Base-by-base conservation (phyloP, 2,329 filamentous ascomycete genomes). In the Ophiostoma sp. region DNA sequence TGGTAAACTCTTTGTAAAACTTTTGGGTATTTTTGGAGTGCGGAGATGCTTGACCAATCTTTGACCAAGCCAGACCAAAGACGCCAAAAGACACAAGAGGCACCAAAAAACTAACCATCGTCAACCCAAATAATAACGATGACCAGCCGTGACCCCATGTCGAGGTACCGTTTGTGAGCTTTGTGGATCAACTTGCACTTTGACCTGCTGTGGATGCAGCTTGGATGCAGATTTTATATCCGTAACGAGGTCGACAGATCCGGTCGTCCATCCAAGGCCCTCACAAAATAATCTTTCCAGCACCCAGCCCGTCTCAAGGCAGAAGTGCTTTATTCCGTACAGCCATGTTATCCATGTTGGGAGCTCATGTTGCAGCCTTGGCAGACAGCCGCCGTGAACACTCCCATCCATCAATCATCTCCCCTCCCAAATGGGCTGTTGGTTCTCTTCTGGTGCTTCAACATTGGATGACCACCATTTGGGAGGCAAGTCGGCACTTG, bases 401-500 rank as follows among this genome's bases (percentile, higher is more conserved):
- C 3, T 17, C 25, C 25, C 31, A n/a, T 36, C 9, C 17, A 17
- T 11, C 50, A 22, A 52, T 57, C 22, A 31, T 31, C 17, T 11
- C 31, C 28, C 57, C 57, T 59, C 7, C 36, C 42, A 48, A 48
- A 48, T 19, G 42, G 42, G 15, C 42, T 48, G 42, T 19, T 48
- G 42, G 42, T 6, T 5, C 42, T 48, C 15, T 25, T 22, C n/a
- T 25, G 50, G 17, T n/a, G n/a, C 50, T 55, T n/a, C 50, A 48
- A 48, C n/a, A 66, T 66, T 28, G 61, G 61, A 61, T 39, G 57
- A 5, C 61, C 61, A 25, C 39, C 28, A n/a, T 19, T 45, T 45
- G 28, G 19, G 50, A 52, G 17, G 50, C 4, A 17, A 25, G 68
- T 74, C 76, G 76, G 76, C 76, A 77, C 68, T 77, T 77, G 69